phyloP scores from a whole-genome alignment of 1,284 basidiomycete genomes.

The Naganishia sp. region DNA sequence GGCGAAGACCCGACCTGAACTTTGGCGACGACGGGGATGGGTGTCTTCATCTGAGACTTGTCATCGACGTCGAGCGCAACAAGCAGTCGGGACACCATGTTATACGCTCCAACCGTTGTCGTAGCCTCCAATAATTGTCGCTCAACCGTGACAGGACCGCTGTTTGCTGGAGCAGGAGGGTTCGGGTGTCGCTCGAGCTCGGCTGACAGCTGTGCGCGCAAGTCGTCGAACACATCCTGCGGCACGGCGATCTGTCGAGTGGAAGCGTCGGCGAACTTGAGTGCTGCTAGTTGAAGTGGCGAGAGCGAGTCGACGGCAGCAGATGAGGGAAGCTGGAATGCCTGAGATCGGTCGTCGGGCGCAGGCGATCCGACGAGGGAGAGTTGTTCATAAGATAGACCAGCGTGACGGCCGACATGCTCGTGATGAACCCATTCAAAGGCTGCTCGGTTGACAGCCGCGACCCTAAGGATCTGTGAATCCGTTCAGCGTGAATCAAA shows the following conservation, averaged over 20 bases:
- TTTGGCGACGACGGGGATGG: conserved; percentile 40
- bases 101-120: conserved; percentile 53
- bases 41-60: conserved; percentile 44
- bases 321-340: conserved; percentile 33
- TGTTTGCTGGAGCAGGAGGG: conserved; percentile 30
- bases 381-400: conserved; percentile 51
- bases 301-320: conserved; percentile 33
- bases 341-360: conserved; percentile 39
- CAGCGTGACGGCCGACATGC: conserved; percentile 42
- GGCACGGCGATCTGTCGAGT: conserved; percentile 48
- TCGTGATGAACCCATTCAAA: conserved; percentile 56
- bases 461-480: conserved; percentile 53
- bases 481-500: background rate
- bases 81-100: conserved; percentile 56
- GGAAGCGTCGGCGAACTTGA: conserved; percentile 53
- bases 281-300: conserved; percentile 46
- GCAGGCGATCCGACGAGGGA: conserved; percentile 42
- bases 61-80: conserved; percentile 55
- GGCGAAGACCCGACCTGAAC: conserved; percentile 36
- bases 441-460: conserved; percentile 53
- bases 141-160: conserved; percentile 34
- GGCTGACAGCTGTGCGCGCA: conserved; percentile 43
- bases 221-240: conserved; percentile 39
- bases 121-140: conserved; percentile 52
- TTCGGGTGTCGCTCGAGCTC: conserved; percentile 34